Evolutionary conservation across 2,329 filamentous ascomycete genomes (phyloP).

Genomic region (Teratosphaeria epicoccoides): DNA sequence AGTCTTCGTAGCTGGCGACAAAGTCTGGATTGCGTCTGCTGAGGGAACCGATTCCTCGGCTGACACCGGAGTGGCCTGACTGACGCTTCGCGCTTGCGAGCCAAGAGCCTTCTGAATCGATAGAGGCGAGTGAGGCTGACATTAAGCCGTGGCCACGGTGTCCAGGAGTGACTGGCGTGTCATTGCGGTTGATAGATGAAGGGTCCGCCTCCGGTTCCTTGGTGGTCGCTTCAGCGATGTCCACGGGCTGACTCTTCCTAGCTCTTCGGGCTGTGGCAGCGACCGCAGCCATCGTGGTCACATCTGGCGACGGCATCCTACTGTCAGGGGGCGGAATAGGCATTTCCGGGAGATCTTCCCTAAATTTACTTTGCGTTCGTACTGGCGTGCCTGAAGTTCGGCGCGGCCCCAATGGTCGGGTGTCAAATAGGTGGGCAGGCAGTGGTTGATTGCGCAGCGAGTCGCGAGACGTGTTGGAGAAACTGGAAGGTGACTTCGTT

Average conservation of each 20-base stretch:
- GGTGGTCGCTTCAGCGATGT: conserved; percentile 2
- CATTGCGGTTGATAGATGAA: conserved; percentile 22
- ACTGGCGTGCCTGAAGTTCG: conserved; percentile 52
- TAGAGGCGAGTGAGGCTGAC: conserved; percentile 80
- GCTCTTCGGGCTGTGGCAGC: conserved; percentile 31
- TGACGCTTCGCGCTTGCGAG: conserved; percentile 51
- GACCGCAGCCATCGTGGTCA: conserved; percentile 33
- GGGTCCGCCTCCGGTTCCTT: conserved; percentile 3
- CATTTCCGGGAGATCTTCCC: conserved; percentile 81
- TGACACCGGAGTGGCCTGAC: conserved; percentile 35
- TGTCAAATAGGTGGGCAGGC: conserved; percentile 38
- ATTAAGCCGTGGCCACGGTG: conserved; percentile 29
- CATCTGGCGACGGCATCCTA: conserved; percentile 66
- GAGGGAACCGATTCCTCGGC: conserved; percentile 38
- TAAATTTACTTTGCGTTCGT: conserved; percentile 80
- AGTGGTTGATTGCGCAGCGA: conserved; percentile 57
- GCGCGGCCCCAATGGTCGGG: conserved; percentile 29
- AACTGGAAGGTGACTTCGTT: conserved; percentile 52
- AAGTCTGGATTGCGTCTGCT: conserved; percentile 41
- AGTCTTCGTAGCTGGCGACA: conserved; percentile 54
- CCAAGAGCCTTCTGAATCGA: conserved; percentile 95
- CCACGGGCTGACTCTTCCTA: conserved; percentile 18
- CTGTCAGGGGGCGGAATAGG: conserved; percentile 79
- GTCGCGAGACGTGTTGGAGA: conserved; percentile 70
- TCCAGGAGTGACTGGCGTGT: conserved; percentile 28